A percentile compares a stretch with the other conserved stretches of the same genome.
Conservation (phyloP, 2,329 filamentous ascomycete genomes). For the Ascochyta clinopodiicola region DNA sequence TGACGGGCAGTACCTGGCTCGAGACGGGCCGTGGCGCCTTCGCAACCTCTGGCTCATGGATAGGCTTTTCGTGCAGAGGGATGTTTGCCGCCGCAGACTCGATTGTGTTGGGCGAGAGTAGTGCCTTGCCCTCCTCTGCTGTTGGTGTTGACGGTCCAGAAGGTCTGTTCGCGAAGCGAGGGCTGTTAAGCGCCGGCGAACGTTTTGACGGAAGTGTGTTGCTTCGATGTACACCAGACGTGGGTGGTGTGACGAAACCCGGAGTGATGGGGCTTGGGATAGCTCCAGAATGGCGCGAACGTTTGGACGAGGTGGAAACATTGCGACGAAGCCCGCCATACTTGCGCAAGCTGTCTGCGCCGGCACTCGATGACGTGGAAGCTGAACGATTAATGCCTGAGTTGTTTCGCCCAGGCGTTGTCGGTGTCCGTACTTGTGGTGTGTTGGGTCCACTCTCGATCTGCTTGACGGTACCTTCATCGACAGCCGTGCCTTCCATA, state of each 20-base stretch:
- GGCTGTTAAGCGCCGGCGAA: constrained; percentile 69
- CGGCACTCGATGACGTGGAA: constrained; percentile 73
- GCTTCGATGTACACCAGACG: constrained; percentile 72
- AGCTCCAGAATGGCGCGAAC: constrained; percentile 77
- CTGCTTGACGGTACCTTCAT: constrained; percentile 74
- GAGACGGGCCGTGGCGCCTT: constrained; percentile 7
- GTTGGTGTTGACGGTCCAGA: constrained; percentile 61
- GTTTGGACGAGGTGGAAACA: constrained; percentile 88
- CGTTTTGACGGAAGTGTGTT: constrained; percentile 94
- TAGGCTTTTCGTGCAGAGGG: constrained; percentile 17
- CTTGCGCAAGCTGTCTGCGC: constrained; percentile 83
- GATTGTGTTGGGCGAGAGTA: constrained; percentile 25
- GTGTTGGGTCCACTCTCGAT: constrained; percentile 71
- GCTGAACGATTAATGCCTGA: constrained; percentile 73
- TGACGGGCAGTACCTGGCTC: constrained; percentile 13
- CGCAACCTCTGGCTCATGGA: constrained; percentile 11
- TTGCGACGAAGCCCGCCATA: constrained; percentile 83
- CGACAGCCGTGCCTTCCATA: constrained; percentile 98
- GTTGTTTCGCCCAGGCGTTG: constrained; percentile 57
- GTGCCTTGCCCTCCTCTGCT: constrained; percentile 36
- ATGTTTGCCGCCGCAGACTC: constrained; percentile 18
- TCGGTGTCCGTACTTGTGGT: constrained; percentile 58
- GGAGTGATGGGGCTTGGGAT: constrained; percentile 66
- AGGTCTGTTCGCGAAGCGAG: constrained; percentile 52
- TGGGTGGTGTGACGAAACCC: constrained; percentile 47